A percentile compares a stretch with the other conserved stretches of the same genome.
phyloP scores from a whole-genome alignment of 495 filamentous ascomycete genomes.

The Penicillium longicatenatum region DNA sequence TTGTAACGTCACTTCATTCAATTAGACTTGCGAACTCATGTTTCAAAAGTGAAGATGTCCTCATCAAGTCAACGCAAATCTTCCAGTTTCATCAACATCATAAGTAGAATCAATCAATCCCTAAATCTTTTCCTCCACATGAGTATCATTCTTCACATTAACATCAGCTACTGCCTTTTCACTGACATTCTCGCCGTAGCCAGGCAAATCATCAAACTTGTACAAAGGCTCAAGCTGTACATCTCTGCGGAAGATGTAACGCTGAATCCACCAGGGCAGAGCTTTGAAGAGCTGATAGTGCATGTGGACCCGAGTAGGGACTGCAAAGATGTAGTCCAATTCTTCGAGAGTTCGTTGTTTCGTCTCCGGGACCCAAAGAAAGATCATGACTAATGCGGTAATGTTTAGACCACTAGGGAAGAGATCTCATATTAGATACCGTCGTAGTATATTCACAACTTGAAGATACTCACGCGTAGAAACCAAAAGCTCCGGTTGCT shows the following conservation, averaged over 20 bases:
- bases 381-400: conserved; percentile 67
- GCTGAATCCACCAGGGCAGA: conserved; percentile 71
- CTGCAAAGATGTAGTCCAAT: conserved; percentile 81
- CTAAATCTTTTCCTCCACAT: not conserved
- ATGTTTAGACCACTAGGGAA: conserved; percentile 62
- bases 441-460: conserved; percentile 7
- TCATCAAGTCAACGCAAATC: too few relatives aligned
- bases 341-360: conserved; percentile 82
- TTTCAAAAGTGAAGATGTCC: too few relatives aligned
- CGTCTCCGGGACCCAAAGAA: conserved; percentile 76
- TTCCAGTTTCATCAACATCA: too few relatives aligned
- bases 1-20: too few relatives aligned
- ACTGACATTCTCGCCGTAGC: not conserved
- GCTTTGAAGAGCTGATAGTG: conserved; percentile 63
- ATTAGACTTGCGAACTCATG: too few relatives aligned
- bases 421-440: conserved; percentile 26
- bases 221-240: conserved; percentile 65
- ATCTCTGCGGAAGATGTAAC: conserved; percentile 61
- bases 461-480: conserved; percentile 43
- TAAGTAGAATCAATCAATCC: not conserved
- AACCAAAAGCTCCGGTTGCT: conserved; percentile 52
- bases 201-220: conserved; percentile 48
- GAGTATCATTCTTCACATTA: too few relatives aligned
- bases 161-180: conserved; percentile 1
- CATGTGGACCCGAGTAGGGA: conserved; percentile 64